Base-by-base conservation (phyloP, 208 protist genomes). In the Novymonas esmeraldas region DNA sequence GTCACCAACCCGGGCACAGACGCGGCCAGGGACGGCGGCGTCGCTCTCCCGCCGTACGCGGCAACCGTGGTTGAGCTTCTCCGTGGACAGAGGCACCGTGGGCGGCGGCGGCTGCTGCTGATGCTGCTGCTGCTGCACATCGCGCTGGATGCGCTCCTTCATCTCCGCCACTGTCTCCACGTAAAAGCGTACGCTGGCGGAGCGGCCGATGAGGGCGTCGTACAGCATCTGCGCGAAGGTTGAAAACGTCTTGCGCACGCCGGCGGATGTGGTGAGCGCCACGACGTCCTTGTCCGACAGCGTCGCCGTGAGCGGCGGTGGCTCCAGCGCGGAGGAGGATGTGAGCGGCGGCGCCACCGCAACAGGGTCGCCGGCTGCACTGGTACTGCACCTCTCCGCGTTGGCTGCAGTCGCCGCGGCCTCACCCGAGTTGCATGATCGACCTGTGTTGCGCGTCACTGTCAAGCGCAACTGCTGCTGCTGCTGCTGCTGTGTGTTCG, bases 141-240 rank as follows among this genome's bases (percentile, higher is more conserved):
- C 85, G 1, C 61, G 38, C 34, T 82, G 64, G 51, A 95, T 92
- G 51, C 90, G 90, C 42, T 72, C 63, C 55, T 83, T 78, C 82
- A 95, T 85, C 60, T 93, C 85, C 18, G 76, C 81, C 29, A 78
- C 73, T 4, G 82, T 93, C 61, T 95, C 87, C 29, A 95, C 81
- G 71, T 82, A 93, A 61, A 93, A 93, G 31, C 49, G 69, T 4
- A 95, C 79, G 49, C 75, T 87, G 6, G 78, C 11, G 3, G 86
- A 80, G 3, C 74, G 75, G 26, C 90, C 87, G 61, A 89, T 89
- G 46, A 95, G 70, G 3, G 87, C 87, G 52, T 81, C 79, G 78
- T 93, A 91, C 18, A 82, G 73, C 90, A 95, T 95, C 38, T 87
- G 75, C 0, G 76, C 41, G 52, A 95, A 95, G 26, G 54, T 78